phyloP scores from a whole-genome alignment of 2,329 filamentous ascomycete species.

The Madurella mycetomatis region DNA sequence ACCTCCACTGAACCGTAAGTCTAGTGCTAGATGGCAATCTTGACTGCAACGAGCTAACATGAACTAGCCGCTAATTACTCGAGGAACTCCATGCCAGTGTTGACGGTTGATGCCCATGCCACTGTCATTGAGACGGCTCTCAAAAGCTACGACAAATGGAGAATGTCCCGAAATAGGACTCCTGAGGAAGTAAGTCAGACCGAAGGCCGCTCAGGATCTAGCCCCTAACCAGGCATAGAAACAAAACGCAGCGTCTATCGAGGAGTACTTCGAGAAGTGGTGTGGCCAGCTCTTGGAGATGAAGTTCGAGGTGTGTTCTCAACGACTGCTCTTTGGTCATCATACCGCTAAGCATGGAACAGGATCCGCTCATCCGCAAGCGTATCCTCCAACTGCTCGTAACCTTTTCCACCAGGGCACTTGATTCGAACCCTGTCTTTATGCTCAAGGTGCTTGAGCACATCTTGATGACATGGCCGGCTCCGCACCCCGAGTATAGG shows the following conservation, averaged over 20 bases:
- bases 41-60: constrained; percentile 18
- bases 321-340: neutral
- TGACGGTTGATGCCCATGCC: constrained; percentile 83
- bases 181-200: constrained; percentile 27
- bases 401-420: constrained; percentile 74
- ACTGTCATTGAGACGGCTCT: constrained; percentile 83
- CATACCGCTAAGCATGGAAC: constrained; percentile 19
- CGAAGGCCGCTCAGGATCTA: neutral
- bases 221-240: constrained; percentile 28
- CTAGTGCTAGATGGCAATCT: neutral
- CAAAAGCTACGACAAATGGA: constrained; percentile 85
- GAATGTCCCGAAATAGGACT: constrained; percentile 25
- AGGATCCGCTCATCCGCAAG: constrained; percentile 79
- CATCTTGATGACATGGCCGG: constrained; percentile 78
- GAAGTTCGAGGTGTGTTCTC: constrained; percentile 55
- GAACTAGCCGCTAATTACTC: constrained; percentile 52
- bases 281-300: constrained; percentile 66
- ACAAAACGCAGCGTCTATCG: constrained; percentile 54
- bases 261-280: constrained; percentile 65
- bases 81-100: constrained; percentile 65
- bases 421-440: constrained; percentile 72
- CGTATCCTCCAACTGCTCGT: constrained; percentile 77
- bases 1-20: constrained; percentile 61
- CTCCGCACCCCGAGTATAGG: constrained; percentile 63
- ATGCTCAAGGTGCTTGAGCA: constrained; percentile 89